Evolutionary conservation across 345 rosid genomes (phyloP).

Genomic region (Pistacia atlantica): DNA sequence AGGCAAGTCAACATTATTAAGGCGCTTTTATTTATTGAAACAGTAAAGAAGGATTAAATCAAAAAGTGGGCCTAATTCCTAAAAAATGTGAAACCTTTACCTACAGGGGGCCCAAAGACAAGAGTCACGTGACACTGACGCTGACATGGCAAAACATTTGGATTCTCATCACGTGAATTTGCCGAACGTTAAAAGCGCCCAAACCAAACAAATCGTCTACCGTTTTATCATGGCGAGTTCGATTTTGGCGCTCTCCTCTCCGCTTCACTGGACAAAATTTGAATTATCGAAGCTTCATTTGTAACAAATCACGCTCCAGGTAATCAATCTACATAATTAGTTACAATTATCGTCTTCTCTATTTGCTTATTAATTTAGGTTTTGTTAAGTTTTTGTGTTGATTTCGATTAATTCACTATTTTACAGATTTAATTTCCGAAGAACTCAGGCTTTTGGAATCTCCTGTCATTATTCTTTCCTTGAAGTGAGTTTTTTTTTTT

Average conservation of each 20-base stretch:
- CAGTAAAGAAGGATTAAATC: too few species aligned
- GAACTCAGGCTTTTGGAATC: slow-evolving; percentile 24
- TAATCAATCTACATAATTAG: slow-evolving; percentile 1
- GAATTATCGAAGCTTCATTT: slow-evolving; percentile 11
- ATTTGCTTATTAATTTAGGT: neutral
- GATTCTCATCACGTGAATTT: neutral
- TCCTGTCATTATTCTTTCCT: slow-evolving; percentile 67
- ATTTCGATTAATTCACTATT: slow-evolving; percentile 2
- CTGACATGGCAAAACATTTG: neutral
- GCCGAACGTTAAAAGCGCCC: neutral
- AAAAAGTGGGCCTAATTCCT: too few species aligned
- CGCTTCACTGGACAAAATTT: slow-evolving; percentile 4
- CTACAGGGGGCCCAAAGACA: too few species aligned
- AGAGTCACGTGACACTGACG: neutral
- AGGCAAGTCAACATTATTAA: too few species aligned
- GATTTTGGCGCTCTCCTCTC: slow-evolving; percentile 17
- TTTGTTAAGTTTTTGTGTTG: neutral
- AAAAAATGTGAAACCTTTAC: too few species aligned
- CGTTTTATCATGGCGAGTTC: slow-evolving; percentile 22
- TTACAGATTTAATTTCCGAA: slow-evolving; percentile 36
- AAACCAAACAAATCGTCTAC: neutral
- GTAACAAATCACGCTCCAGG: slow-evolving; percentile 26
- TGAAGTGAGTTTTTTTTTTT: slow-evolving; percentile 47
- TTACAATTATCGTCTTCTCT: neutral
- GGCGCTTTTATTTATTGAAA: too few species aligned